Evolutionary conservation across 768 basidiomycete species (phyloP).

Genomic region (Tylopilus vinaceipallidus): DNA sequence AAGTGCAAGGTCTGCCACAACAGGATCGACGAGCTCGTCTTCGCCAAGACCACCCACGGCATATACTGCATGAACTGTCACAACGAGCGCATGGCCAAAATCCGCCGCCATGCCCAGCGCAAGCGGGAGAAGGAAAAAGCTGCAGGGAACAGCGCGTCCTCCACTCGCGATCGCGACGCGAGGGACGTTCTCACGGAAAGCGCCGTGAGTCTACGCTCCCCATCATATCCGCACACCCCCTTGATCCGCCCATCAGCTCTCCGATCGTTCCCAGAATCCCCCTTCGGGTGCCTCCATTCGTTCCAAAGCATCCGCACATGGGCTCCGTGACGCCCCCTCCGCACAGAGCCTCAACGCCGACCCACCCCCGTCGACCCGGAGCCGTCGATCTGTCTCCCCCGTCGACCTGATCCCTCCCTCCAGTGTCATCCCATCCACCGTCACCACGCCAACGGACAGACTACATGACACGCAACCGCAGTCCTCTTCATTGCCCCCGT

Average conservation of each 20-base stretch:
- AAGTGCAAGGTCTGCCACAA: constrained; percentile 94
- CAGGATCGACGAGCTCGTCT: constrained; percentile 96
- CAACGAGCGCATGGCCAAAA: constrained; percentile 94
- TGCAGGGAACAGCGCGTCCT: constrained; percentile 22
- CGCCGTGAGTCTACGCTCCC: constrained; percentile 36
- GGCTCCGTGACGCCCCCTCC: constrained; percentile 28
- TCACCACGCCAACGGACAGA: constrained; percentile 22
- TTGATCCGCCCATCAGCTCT: constrained; percentile 10
- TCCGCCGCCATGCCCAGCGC: constrained; percentile 87
- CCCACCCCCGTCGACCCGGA: constrained; percentile 12
- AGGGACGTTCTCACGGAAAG: constrained; percentile 36
- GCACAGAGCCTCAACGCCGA: constrained; percentile 16
- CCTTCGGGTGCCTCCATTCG: constrained; percentile 16
- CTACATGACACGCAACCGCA: constrained; percentile 7
- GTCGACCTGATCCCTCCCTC: constrained; percentile 1
- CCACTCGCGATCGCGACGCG: constrained; percentile 27
- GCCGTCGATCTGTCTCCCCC: constrained; percentile 14
- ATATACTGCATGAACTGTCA: constrained; percentile 99
- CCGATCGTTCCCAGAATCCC: constrained; percentile 4
- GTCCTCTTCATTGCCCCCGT: constrained; percentile 17
- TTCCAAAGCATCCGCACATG: constrained; percentile 20
- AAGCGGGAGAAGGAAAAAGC: constrained; percentile 65
- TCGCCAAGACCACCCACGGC: constrained; percentile 96
- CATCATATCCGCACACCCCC: background rate
- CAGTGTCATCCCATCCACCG: background rate